phyloP scores from a whole-genome alignment of 495 filamentous ascomycete genomes.

The Aspergillus saccharolyticus region DNA sequence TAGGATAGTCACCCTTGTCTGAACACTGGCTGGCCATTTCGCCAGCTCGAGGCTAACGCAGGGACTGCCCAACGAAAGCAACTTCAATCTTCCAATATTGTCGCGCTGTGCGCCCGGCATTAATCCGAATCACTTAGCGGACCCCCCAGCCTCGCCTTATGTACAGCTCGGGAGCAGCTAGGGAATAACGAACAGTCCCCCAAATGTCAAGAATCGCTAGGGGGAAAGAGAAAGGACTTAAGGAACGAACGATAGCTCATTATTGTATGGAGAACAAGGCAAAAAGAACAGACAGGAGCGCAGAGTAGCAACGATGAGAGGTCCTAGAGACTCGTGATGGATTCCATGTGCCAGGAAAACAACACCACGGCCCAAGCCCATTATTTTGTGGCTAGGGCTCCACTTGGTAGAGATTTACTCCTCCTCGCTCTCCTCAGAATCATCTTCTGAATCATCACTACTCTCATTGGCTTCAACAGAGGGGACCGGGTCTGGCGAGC shows the following conservation, averaged over 20 bases:
- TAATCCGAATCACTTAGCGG: not conserved
- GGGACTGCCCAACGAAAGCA: not conserved
- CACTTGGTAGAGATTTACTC: slow-evolving; percentile 31
- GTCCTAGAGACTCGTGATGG: not conserved
- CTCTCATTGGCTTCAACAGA: slow-evolving; percentile 46
- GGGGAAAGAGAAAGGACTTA: not conserved
- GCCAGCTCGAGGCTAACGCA: not conserved
- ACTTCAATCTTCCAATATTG: not conserved
- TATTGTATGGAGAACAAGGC: not conserved
- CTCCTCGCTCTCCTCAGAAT: slow-evolving; percentile 53
- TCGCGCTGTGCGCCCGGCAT: not conserved
- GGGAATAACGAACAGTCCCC: slow-evolving; percentile 5
- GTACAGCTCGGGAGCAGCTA: slow-evolving; percentile 5
- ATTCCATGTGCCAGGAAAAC: not conserved
- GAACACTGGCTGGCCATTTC: not conserved
- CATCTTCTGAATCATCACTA: slow-evolving; percentile 48
- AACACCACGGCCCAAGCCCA: not conserved
- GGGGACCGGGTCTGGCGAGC: slow-evolving; percentile 37
- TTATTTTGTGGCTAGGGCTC: not conserved
- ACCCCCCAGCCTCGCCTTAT: slow-evolving; percentile 5
- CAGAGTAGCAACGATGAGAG: not conserved
- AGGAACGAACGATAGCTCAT: slow-evolving; percentile 22
- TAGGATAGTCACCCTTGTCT: not conserved
- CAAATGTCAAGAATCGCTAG: slow-evolving; percentile 13
- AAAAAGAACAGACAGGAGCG: not conserved